Evolutionary conservation across 1,139 yeast species (phyloP), one percentile per base, ranked within the genome.

Genomic region (Suhomyces choctaworum): DNA sequence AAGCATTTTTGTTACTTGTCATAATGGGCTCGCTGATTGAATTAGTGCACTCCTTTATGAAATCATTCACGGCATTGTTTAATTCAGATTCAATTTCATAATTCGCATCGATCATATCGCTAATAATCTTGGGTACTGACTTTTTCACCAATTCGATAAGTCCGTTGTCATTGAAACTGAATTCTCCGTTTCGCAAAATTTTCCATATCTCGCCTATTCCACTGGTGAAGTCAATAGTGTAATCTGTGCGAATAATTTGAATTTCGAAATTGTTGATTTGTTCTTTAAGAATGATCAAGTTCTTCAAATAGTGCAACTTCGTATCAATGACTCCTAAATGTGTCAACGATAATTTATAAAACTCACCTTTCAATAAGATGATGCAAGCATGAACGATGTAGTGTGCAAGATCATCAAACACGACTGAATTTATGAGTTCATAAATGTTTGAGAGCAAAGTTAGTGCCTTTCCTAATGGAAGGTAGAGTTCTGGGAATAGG

Each of bases 381-480:
- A 90, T 73, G 48, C 95, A 83, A 31, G 84, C 77, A 52, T 87
- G 96, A 5, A 90, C 87, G 39, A 88, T 80, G 37, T 84, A 79
- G 55, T 89, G 96, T 0, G 97, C 96, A 44, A 90, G 62, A 52
- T 88, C 96, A 52, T 89, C 96, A 62, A 90, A 90, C 1, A 89
- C 86, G 7, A 76, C 66, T 1, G 84, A 78, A 45, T 82, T 81
- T 16, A 90, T 76, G 47, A 89, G 66, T 51, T 87, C 95, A 54
- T 88, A 86, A 15, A 90, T 82, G 51, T 80, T 85, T 16, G 90
- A 82, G 22, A 90, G 64, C 11, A 90, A 62, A 0, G 85, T 73
- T 27, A 89, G 64, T 0, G 96, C 82, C 39, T 77, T 78, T 2
- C 78, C 76, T 36, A 90, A 68, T 1, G 97, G 96, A 7, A 87